phyloP scores from a whole-genome alignment of 768 basidiomycete genomes.

The Strobilomyces echinocephalus region DNA sequence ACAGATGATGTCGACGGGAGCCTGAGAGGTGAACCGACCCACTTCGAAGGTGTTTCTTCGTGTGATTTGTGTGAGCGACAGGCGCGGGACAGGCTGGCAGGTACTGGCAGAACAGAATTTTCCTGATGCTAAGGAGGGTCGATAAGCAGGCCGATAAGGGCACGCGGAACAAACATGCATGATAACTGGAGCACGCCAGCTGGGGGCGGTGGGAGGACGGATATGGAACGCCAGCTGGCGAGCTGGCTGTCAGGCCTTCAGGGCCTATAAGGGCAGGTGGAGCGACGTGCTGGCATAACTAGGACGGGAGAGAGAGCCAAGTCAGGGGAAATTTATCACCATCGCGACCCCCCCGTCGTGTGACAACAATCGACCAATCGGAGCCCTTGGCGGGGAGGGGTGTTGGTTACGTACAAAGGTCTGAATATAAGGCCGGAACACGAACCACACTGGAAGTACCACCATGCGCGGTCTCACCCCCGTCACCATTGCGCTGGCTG shows the following conservation, averaged over 20 bases:
- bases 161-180: background rate
- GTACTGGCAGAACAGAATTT: no score
- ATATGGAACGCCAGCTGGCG: conserved; percentile 4
- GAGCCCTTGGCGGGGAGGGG: background rate
- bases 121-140: no score
- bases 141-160: conserved; percentile 12
- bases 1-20: background rate
- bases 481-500: conserved; percentile 56
- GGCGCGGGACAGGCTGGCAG: background rate
- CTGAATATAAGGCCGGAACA: conserved; percentile 13
- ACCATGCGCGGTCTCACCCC: conserved; percentile 63
- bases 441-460: background rate
- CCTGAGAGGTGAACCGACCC: background rate
- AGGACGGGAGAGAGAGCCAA: conserved; percentile 4
- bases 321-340: conserved; percentile 11
- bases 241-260: no score
- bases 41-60: background rate
- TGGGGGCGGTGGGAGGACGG: background rate
- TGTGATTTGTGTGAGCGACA: background rate
- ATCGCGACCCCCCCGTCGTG: conserved; percentile 14
- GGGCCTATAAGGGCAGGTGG: background rate
- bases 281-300: background rate
- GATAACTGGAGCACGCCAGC: background rate
- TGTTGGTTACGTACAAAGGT: conserved; percentile 19
- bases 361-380: conserved; percentile 23